Evolutionary conservation across 1,284 basidiomycete species (phyloP).

Genomic region (Microbotryum silenes-acaulis): DNA sequence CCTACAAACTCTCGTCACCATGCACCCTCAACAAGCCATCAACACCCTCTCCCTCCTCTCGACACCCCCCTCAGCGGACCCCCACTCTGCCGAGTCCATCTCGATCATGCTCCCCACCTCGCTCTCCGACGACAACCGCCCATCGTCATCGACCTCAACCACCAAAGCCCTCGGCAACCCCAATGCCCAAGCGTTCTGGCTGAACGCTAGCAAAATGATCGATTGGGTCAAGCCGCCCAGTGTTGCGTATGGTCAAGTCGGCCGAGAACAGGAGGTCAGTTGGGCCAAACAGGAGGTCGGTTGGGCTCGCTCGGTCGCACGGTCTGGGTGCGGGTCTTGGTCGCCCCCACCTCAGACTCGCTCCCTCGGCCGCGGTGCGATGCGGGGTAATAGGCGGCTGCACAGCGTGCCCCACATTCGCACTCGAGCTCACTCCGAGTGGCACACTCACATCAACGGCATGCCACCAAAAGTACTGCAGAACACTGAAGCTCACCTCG

Average conservation of each 20-base stretch:
- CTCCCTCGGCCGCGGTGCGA: too few relatives aligned
- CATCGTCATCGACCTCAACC: background rate
- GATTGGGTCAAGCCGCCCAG: constrained; percentile 7
- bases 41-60: background rate
- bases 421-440: background rate
- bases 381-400: too few relatives aligned
- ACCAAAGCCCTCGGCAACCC: background rate
- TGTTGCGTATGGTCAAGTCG: constrained; percentile 2
- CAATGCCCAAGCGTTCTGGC: constrained; percentile 1
- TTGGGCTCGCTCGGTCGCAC: too few relatives aligned
- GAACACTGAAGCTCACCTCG: too few relatives aligned
- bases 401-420: background rate
- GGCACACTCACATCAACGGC: background rate
- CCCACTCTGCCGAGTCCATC: background rate
- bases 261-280: background rate
- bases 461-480: too few relatives aligned
- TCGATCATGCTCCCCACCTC: background rate
- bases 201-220: background rate
- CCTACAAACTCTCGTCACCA: too few relatives aligned
- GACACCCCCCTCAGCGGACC: background rate
- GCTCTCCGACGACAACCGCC: too few relatives aligned
- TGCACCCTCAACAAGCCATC: background rate
- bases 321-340: too few relatives aligned
- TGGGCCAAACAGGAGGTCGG: too few relatives aligned
- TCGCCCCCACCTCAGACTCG: too few relatives aligned